Percentiles rank a stretch among this genome's conserved stretches.
Conservation (phyloP, 306 rosid genomes). For the Medicago arabica region DNA sequence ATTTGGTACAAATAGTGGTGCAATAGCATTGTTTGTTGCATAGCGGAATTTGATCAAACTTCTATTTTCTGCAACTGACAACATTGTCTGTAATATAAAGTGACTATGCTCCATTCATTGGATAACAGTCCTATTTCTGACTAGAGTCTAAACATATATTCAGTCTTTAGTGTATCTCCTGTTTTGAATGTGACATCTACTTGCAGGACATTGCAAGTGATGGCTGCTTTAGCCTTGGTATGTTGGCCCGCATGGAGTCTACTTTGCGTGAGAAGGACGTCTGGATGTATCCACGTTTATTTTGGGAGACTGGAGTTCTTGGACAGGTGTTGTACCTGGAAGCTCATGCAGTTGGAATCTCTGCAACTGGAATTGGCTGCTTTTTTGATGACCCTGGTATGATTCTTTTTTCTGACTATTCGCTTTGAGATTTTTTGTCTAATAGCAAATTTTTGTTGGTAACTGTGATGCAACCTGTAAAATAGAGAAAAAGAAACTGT, state of each 20-base stretch:
- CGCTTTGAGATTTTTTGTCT: constrained; percentile 28
- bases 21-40: neutral
- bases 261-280: constrained; percentile 58
- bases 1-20: neutral
- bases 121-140: constrained; percentile 24
- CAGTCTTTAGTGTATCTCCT: constrained; percentile 16
- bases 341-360: constrained; percentile 86
- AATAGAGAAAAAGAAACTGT: too few relatives aligned
- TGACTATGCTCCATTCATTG: neutral
- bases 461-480: neutral
- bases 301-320: constrained; percentile 98
- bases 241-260: constrained; percentile 83
- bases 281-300: constrained; percentile 93
- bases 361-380: constrained; percentile 99
- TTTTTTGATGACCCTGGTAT: constrained; percentile 94
- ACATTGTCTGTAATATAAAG: neutral
- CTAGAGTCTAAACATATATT: constrained; percentile 7
- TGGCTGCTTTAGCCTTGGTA: constrained; percentile 97
- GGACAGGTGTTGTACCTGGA: constrained; percentile 97
- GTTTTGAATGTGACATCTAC: constrained; percentile 24
- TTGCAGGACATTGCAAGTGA: constrained; percentile 89
- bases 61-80: neutral
- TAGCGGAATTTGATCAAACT: neutral
- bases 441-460: constrained; percentile 17
- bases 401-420: constrained; percentile 27